These are phyloP conservation scores for Saccharomycopsis crataegensis DNA, from an alignment of 1,139 yeast genomes.

Conservation along the genomic window DNA sequence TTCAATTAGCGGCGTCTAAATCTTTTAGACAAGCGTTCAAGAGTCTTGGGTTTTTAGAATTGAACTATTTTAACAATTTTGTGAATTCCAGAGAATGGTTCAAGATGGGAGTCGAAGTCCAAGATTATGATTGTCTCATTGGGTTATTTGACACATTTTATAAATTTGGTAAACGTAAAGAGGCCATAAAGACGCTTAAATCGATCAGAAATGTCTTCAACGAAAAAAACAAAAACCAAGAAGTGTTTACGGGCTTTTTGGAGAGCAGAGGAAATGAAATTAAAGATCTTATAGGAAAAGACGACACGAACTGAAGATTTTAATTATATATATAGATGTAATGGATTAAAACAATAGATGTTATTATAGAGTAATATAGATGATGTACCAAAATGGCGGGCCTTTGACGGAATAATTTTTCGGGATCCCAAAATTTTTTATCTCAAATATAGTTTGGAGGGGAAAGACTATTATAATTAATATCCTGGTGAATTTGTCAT, in stretches of 20 bases:
- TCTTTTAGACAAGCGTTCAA: conserved; percentile 75
- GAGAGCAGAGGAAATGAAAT: neutral
- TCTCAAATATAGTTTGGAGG: neutral
- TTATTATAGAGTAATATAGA: neutral
- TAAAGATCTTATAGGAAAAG: neutral
- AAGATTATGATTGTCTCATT: conserved; percentile 55
- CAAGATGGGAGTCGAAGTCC: conserved; percentile 64
- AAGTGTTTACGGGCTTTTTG: conserved; percentile 3
- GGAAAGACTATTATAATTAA: neutral
- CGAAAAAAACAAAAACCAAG: conserved; percentile 4
- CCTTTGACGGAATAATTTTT: too few species aligned
- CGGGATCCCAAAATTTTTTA: too few species aligned
- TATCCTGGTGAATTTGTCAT: neutral
- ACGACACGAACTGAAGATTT: neutral
- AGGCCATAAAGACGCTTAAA: conserved; percentile 22
- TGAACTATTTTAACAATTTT: conserved; percentile 53
- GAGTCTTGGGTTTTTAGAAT: conserved; percentile 69
- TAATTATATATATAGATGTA: neutral
- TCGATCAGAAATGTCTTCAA: conserved; percentile 9
- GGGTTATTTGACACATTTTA: conserved; percentile 57
- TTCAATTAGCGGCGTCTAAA: conserved; percentile 67
- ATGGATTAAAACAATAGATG: neutral
- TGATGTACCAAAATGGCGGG: too few species aligned
- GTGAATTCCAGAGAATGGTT: conserved; percentile 75
- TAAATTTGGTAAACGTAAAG: conserved; percentile 25